These are phyloP conservation scores for Brassica juncea DNA, from an alignment of 345 rosid genomes.

Conservation along the genomic window DNA sequence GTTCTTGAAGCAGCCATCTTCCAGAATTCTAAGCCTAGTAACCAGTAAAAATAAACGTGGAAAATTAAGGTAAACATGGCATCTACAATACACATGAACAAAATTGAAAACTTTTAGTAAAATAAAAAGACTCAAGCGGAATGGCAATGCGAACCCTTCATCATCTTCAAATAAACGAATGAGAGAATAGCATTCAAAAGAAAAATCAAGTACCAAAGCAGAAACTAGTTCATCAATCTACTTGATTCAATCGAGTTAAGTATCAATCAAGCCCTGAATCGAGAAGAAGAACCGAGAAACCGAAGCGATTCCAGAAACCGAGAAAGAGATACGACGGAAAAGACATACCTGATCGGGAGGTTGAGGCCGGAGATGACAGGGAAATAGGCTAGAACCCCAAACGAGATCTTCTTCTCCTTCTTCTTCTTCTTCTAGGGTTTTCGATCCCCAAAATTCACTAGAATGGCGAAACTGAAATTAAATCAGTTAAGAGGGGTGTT, in stretches of 20 bases:
- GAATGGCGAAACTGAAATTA: slow-evolving; percentile 3
- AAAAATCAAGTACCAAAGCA: not conserved
- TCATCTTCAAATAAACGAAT: not conserved
- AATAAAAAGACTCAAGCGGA: not conserved
- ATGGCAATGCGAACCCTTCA: not conserved
- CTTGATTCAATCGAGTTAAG: not conserved
- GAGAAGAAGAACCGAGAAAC: not conserved
- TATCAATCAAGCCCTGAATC: not conserved
- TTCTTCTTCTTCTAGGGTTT: slow-evolving; percentile 15
- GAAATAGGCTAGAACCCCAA: not conserved
- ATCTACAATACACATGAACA: not conserved
- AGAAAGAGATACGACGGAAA: not conserved
- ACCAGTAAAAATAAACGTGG: not conserved
- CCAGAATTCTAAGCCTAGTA: not conserved
- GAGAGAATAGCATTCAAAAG: not conserved
- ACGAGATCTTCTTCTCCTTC: not conserved
- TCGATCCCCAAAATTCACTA: not conserved
- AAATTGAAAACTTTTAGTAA: not conserved
- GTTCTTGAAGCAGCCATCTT: slow-evolving; percentile 48
- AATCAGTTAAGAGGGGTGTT: not conserved
- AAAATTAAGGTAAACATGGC: slow-evolving; percentile 17
- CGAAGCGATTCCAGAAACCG: not conserved
- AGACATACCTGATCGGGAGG: slow-evolving; percentile 1
- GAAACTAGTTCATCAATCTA: no score
- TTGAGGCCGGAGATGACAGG: not conserved